Evolutionary conservation across 2,329 filamentous ascomycete species (phyloP), one percentile per base, ranked within the genome.

Genomic region (Colletotrichum paranaense): DNA sequence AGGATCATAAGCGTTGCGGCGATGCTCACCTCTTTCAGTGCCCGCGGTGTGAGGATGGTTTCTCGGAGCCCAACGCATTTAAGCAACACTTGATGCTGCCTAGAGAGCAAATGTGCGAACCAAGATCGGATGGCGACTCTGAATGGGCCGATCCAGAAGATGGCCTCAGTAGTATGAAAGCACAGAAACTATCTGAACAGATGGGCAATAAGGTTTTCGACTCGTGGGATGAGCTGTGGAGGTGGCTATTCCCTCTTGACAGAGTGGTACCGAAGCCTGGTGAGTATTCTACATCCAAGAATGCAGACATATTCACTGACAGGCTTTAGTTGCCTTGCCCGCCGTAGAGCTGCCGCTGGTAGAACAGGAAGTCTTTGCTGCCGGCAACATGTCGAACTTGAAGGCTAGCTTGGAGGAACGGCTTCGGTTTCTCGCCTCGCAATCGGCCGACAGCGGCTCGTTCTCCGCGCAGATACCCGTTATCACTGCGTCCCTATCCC

Each of bases 71-170:
- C 26, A 82, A 81, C 19, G 83, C 82, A 22, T 77, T 85, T 0
- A 80, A 82, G 0, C 79, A 84, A 12, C 83, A 85, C 57, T 80
- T 83, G 32, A 79, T 82, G 5, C 73, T 83, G 5, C 83, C 83
- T 0, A 81, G 82, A n/a, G 83, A 84, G 58, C 77, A 80, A 22
- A 85, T 85, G 81, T 85, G 83, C 26, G 82, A 85, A 8, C 60
- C 71, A 2, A 38, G 28, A 5, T 52, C 35, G 3, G 62, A 70
- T 12, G 19, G 16, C 16, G 8, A 38, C 1, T 24, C 67, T 0
- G 11, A 35, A 1, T 59, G 28, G 19, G 55, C 16, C 22, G 57
- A 73, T 16, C 60, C 67, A 0, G 71, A 73, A 22, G 71, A 73
- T 26, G 71, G 71, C 19, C 58, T 73, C 22, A 70, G 67, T 1